Evolutionary conservation across 352 stramenopile genomes (phyloP).

Genomic region (Globisporangium polare): DNA sequence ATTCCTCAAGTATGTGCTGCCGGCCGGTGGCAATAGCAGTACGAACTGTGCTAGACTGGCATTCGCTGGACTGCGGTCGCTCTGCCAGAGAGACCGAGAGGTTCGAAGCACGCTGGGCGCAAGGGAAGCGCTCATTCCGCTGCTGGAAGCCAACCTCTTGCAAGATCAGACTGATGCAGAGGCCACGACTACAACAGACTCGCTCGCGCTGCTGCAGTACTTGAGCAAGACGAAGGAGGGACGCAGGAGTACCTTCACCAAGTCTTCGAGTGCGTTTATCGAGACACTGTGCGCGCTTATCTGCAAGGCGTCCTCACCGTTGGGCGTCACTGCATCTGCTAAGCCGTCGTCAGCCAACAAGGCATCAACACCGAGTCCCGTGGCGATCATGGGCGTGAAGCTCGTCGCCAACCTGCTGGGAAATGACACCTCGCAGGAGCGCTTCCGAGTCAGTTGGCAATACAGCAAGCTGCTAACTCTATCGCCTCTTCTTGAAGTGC

Average conservation of each 20-base stretch:
- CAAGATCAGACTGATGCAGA: neutral
- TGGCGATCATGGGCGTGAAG: constrained; percentile 32
- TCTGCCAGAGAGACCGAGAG: constrained; percentile 33
- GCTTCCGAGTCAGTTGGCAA: constrained; percentile 23
- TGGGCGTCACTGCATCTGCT: neutral
- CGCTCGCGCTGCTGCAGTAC: constrained; percentile 20
- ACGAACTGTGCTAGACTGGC: constrained; percentile 18
- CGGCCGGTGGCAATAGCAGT: neutral
- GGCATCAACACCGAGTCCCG: neutral
- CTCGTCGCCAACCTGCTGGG: constrained; percentile 47
- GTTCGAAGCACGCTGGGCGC: constrained; percentile 26
- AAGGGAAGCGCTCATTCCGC: constrained; percentile 15
- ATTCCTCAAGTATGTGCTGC: constrained; percentile 36
- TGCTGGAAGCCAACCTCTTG: constrained; percentile 4
- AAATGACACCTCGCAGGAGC: constrained; percentile 22
- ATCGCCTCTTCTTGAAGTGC: constrained; percentile 20
- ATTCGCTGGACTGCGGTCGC: constrained; percentile 28
- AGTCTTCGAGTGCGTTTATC: constrained; percentile 18
- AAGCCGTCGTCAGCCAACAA: neutral
- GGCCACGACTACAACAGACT: neutral
- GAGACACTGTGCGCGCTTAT: constrained; percentile 21
- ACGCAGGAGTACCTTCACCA: constrained; percentile 20
- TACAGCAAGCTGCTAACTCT: constrained; percentile 28
- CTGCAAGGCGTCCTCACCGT: neutral
- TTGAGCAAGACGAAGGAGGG: constrained; percentile 25